phyloP scores from a whole-genome alignment of 257 asterid genomes.

The Cordia subcordata region DNA sequence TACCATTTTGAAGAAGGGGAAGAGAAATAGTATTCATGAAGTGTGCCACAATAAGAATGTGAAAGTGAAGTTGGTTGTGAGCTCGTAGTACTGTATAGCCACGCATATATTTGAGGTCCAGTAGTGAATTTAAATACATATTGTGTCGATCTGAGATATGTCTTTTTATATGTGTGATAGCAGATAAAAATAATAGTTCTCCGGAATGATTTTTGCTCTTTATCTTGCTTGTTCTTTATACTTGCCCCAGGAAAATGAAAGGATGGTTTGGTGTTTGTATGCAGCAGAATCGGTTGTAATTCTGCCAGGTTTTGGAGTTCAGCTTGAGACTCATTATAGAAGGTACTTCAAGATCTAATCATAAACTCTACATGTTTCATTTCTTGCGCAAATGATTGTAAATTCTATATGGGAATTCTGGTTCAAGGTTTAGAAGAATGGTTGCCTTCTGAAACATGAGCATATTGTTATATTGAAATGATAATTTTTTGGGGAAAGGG shows the following conservation, averaged over 20 bases:
- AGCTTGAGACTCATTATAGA: constrained; percentile 76
- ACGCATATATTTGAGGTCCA: too few relatives aligned
- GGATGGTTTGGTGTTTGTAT: constrained; percentile 11
- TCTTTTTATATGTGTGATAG: background rate
- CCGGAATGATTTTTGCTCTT: constrained; percentile 3
- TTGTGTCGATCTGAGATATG: too few relatives aligned
- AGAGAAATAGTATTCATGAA: too few relatives aligned
- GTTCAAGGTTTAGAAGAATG: background rate
- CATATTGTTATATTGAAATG: background rate
- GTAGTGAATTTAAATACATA: too few relatives aligned
- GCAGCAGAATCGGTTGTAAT: constrained; percentile 69
- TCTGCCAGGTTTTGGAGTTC: constrained; percentile 83
- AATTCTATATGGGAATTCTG: background rate
- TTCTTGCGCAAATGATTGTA: background rate
- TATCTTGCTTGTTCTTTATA: constrained; percentile 4
- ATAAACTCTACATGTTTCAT: background rate
- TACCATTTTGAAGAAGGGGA: too few relatives aligned
- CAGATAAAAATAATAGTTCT: background rate
- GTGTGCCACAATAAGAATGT: background rate
- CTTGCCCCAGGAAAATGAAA: background rate
- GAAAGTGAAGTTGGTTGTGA: background rate
- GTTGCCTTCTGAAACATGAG: background rate
- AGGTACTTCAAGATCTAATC: constrained; percentile 43
- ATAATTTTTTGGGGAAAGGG: background rate
- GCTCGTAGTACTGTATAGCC: background rate